Conservation (phyloP, 2,329 filamentous ascomycete species). For the Claviceps citrina region DNA sequence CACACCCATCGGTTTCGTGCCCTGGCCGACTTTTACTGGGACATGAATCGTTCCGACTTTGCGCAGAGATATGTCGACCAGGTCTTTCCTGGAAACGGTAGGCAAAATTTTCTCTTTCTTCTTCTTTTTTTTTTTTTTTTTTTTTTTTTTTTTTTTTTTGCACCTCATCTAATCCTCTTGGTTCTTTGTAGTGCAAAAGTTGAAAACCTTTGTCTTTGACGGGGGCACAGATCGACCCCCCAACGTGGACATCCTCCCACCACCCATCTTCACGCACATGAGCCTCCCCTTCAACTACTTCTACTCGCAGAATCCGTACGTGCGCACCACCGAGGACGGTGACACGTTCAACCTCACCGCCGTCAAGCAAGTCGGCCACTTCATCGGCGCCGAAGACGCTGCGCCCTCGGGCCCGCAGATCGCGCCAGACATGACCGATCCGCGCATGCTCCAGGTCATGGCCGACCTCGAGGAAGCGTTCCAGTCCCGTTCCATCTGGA, state of each 20-base stretch:
- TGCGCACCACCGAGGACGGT: slow-evolving; percentile 44
- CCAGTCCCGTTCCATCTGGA: slow-evolving; percentile 67
- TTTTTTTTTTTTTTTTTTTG: not conserved
- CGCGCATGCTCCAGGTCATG: slow-evolving; percentile 49
- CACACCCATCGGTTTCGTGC: slow-evolving; percentile 78
- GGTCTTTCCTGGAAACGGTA: slow-evolving; percentile 57
- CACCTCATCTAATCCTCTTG: not conserved
- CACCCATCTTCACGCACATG: slow-evolving; percentile 62
- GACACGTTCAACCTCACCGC: slow-evolving; percentile 42
- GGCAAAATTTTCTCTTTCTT: slow-evolving; percentile 5
- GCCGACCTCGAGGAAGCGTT: slow-evolving; percentile 49
- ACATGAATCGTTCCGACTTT: slow-evolving; percentile 52
- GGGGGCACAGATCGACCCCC: slow-evolving; percentile 42
- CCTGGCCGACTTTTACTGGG: slow-evolving; percentile 78
- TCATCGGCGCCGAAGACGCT: slow-evolving; percentile 46
- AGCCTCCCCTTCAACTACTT: slow-evolving; percentile 61
- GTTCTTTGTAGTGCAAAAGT: slow-evolving; percentile 30
- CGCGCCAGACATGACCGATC: slow-evolving; percentile 43
- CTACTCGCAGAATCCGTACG: slow-evolving; percentile 75
- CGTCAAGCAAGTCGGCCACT: slow-evolving; percentile 43
- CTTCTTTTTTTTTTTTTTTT: not conserved
- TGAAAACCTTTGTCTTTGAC: slow-evolving; percentile 50
- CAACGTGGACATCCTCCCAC: slow-evolving; percentile 59
- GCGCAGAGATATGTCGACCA: slow-evolving; percentile 56
- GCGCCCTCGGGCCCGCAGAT: slow-evolving; percentile 44